phyloP scores from a whole-genome alignment of 441 rosid species.

The Syzygium malaccense region DNA sequence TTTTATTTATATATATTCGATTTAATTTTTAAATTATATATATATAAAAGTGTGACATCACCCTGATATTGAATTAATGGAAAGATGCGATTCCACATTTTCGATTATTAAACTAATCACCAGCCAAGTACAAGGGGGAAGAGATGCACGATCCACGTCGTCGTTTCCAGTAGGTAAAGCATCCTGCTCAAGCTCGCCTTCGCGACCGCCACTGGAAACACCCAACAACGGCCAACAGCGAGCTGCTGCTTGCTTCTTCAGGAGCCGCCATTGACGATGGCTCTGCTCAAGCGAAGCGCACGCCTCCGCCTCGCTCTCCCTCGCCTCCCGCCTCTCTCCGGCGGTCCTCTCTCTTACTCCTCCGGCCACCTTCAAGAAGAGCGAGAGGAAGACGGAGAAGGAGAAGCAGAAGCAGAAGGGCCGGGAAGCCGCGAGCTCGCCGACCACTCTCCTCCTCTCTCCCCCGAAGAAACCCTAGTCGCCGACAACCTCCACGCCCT shows the following conservation, averaged over 20 bases:
- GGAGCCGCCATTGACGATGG: background rate
- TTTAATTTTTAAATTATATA: too few relatives aligned
- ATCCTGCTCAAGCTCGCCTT: background rate
- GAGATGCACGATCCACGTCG: background rate
- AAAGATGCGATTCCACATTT: too few relatives aligned
- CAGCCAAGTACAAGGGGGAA: background rate
- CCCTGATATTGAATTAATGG: too few relatives aligned
- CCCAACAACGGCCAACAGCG: background rate
- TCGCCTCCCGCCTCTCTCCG: background rate
- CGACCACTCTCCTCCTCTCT: slow-evolving; percentile 11
- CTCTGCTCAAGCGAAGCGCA: background rate
- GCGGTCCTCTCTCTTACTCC: background rate
- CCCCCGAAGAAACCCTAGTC: slow-evolving; percentile 38
- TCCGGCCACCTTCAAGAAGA: background rate
- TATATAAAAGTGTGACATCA: too few relatives aligned
- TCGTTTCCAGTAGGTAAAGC: background rate
- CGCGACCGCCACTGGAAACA: background rate
- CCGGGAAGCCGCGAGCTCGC: background rate
- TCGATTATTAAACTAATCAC: too few relatives aligned
- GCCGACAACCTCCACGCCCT: slow-evolving; percentile 48
- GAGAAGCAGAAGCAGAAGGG: background rate
- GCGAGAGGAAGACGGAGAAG: background rate
- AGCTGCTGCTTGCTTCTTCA: background rate
- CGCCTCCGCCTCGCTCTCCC: background rate
- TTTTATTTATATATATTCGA: too few relatives aligned